Conservation (phyloP, 805 yeast species). For the Monosporozyma unispora region DNA sequence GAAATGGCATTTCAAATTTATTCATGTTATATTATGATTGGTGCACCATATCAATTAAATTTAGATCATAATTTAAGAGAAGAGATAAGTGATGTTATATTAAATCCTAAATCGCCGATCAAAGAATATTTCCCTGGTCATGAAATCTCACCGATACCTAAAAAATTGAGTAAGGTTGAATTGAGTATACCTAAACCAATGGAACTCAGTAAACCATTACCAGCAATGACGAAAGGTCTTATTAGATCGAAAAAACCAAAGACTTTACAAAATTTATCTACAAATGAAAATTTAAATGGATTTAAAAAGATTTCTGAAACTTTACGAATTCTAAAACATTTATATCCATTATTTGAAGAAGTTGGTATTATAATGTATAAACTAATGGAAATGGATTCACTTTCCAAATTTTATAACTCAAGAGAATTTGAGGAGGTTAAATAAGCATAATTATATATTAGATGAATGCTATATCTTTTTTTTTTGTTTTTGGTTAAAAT, state of each 20-base stretch:
- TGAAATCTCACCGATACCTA: slow-evolving; percentile 2
- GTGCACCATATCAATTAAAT: slow-evolving; percentile 64
- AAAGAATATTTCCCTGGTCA: background rate
- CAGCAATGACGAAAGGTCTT: slow-evolving; percentile 1
- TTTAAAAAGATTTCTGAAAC: slow-evolving; percentile 15
- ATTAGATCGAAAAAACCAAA: slow-evolving; percentile 1
- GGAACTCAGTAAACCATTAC: slow-evolving; percentile 2
- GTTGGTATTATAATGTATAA: slow-evolving; percentile 43
- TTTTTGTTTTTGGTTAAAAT: background rate
- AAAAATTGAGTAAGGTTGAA: background rate
- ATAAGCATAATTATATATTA: background rate
- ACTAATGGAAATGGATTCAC: slow-evolving; percentile 65
- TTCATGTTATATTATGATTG: slow-evolving; percentile 52
- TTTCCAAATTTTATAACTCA: slow-evolving; percentile 55
- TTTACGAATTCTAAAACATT: slow-evolving; percentile 30
- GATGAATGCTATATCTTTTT: background rate
- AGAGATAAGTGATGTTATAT: slow-evolving; percentile 34
- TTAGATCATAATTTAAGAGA: slow-evolving; percentile 47
- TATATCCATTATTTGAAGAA: slow-evolving; percentile 38
- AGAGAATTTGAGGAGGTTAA: slow-evolving; percentile 29
- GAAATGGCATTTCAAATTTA: slow-evolving; percentile 57
- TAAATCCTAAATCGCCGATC: slow-evolving; percentile 32
- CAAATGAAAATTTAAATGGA: background rate
- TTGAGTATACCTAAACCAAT: background rate
- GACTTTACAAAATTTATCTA: background rate